These are phyloP conservation scores for Mycena vulgaris DNA, from an alignment of 768 basidiomycete genomes.

Conservation along the genomic window DNA sequence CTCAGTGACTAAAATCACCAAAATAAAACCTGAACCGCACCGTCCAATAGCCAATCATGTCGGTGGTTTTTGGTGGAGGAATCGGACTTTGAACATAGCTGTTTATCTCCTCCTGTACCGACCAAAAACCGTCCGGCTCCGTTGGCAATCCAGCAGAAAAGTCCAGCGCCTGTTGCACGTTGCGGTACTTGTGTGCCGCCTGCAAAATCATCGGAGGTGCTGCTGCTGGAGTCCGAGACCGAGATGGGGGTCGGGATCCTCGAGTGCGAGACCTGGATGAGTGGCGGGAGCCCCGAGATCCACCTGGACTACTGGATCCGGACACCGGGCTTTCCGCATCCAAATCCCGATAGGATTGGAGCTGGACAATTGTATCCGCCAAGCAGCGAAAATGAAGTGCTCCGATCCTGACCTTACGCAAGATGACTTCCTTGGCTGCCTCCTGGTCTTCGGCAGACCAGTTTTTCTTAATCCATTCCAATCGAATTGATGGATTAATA, in stretches of 20 bases:
- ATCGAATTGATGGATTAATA: slow-evolving; percentile 21
- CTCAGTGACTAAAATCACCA: too few species aligned
- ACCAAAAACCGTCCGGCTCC: slow-evolving; percentile 16
- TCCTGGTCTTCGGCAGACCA: slow-evolving; percentile 18
- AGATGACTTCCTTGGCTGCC: slow-evolving; percentile 11
- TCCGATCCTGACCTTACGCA: slow-evolving; percentile 17
- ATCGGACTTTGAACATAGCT: slow-evolving; percentile 19
- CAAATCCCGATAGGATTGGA: slow-evolving; percentile 18
- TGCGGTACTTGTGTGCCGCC: slow-evolving; percentile 21
- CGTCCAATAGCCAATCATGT: too few species aligned
- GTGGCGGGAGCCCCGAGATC: slow-evolving; percentile 19
- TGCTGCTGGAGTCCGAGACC: slow-evolving; percentile 20
- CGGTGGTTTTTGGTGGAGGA: slow-evolving; percentile 18
- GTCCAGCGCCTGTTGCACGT: slow-evolving; percentile 19
- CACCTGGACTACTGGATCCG: slow-evolving; percentile 16
- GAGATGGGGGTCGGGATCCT: slow-evolving; percentile 15
- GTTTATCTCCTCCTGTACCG: slow-evolving; percentile 17
- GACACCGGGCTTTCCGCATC: slow-evolving; percentile 20
- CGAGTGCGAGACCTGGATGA: slow-evolving; percentile 19
- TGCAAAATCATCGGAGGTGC: slow-evolving; percentile 22
- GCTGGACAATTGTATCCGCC: slow-evolving; percentile 19
- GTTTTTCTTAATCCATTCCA: slow-evolving; percentile 21
- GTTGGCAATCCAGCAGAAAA: slow-evolving; percentile 22
- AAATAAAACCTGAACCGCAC: too few species aligned
- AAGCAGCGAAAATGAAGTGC: slow-evolving; percentile 18